Conservation (phyloP, 257 asterid species). For the Mentha longifolia region DNA sequence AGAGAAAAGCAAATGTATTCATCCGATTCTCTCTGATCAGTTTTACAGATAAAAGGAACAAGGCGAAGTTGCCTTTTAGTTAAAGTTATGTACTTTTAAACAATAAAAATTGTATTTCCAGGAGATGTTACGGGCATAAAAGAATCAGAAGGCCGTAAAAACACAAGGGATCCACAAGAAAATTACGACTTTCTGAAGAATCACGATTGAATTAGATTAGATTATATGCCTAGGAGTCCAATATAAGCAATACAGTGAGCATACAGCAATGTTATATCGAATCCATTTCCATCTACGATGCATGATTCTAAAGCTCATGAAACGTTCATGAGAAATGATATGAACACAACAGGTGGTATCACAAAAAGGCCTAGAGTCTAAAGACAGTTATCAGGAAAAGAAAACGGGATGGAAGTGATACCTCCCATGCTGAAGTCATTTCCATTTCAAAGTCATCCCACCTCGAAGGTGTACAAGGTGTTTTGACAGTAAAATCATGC, state of each 20-base stretch:
- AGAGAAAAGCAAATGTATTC: not conserved
- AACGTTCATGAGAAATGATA: constrained; percentile 17
- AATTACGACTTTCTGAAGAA: not conserved
- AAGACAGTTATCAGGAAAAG: not conserved
- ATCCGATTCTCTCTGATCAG: not conserved
- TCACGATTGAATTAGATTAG: not conserved
- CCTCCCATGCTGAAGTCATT: constrained; percentile 99
- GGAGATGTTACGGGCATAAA: not conserved
- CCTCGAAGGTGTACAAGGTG: constrained; percentile 87
- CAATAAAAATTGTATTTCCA: not conserved
- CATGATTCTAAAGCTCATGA: constrained; percentile 19
- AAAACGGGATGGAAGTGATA: constrained; percentile 36
- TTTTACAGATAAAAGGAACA: constrained; percentile 5
- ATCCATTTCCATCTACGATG: not conserved
- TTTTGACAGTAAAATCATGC: constrained; percentile 74
- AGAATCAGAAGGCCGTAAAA: not conserved
- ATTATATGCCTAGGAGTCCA: not conserved
- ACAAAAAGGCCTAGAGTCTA: constrained; percentile 12
- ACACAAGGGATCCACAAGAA: not conserved
- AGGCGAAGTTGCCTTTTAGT: not conserved
- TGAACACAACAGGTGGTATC: not conserved
- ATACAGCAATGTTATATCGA: not conserved
- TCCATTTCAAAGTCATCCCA: constrained; percentile 87
- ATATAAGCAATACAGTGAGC: not conserved
- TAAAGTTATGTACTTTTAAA: constrained; percentile 15